A percentile compares a stretch with the other conserved stretches of the same genome.
These are phyloP conservation scores for Aspergillus sp. DNA, from an alignment of 2,329 filamentous ascomycete species.

Conservation along the genomic window DNA sequence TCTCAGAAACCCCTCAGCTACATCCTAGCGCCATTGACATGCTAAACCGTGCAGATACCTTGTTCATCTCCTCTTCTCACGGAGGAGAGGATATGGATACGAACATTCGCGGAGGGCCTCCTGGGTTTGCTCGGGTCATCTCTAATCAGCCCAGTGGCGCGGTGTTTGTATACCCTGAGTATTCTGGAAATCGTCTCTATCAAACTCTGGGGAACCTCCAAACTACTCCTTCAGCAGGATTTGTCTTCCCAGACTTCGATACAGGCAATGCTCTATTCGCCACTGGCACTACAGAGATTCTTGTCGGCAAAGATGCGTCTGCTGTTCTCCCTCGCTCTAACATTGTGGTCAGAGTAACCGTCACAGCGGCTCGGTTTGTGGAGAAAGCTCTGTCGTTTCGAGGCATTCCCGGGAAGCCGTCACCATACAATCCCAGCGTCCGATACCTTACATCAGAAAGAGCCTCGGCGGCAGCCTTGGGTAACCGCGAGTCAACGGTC, in stretches of 20 bases:
- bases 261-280: conserved; percentile 75
- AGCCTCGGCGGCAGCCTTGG: conserved; percentile 19
- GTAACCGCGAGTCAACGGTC: conserved; percentile 26
- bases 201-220: conserved; percentile 80
- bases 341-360: conserved; percentile 70
- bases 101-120: conserved; percentile 74
- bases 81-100: conserved; percentile 74
- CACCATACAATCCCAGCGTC: conserved; percentile 79
- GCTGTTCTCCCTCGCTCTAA: conserved; percentile 70
- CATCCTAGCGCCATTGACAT: conserved; percentile 61
- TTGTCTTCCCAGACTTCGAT: conserved; percentile 75
- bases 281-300: conserved; percentile 70
- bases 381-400: conserved; percentile 69
- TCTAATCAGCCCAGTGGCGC: conserved; percentile 55
- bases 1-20: conserved; percentile 56
- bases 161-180: conserved; percentile 77
- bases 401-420: conserved; percentile 62
- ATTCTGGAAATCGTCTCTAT: conserved; percentile 81
- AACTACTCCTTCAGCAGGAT: conserved; percentile 67
- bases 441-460: conserved; percentile 67
- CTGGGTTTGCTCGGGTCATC: conserved; percentile 73
- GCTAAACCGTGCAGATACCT: conserved; percentile 69
- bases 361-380: conserved; percentile 67
- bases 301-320: conserved; percentile 67
- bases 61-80: conserved; percentile 75